Percentiles rank a stretch among this genome's conserved stretches.
phyloP scores from a whole-genome alignment of 2,329 filamentous ascomycete species.

The Ceratocystis variospora region DNA sequence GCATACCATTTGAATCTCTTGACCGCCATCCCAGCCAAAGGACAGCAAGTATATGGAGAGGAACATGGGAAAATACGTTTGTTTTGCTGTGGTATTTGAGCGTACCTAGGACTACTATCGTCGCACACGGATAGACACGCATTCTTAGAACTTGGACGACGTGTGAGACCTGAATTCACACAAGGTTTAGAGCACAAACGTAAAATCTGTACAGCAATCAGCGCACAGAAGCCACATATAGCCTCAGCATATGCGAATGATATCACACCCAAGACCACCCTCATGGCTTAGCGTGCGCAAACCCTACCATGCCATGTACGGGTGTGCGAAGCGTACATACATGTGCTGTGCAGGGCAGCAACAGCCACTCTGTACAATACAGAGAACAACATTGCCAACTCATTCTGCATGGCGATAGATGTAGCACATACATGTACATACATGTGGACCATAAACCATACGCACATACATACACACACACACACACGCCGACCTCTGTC shows the following conservation, averaged over 20 bases:
- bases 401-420: conserved; percentile 1
- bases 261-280: not conserved
- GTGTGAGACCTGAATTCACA: no score
- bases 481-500: not conserved
- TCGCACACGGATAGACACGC: no score
- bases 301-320: no score
- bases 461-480: not conserved
- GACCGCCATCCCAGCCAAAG: no score
- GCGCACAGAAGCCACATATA: not conserved
- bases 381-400: conserved; percentile 8
- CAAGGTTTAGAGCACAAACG: no score
- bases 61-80: no score
- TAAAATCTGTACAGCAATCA: not conserved
- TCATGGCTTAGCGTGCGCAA: no score
- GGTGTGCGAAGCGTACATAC: not conserved
- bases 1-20: no score
- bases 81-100: no score
- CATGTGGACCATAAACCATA: not conserved
- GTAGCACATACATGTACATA: not conserved
- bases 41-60: no score
- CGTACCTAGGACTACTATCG: no score
- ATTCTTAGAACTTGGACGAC: no score
- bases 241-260: not conserved
- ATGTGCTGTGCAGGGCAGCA: not conserved
- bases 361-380: not conserved